Evolutionary conservation across 768 basidiomycete genomes (phyloP), one percentile per base, ranked within the genome.

Genomic region (Leccinum ochraceum): DNA sequence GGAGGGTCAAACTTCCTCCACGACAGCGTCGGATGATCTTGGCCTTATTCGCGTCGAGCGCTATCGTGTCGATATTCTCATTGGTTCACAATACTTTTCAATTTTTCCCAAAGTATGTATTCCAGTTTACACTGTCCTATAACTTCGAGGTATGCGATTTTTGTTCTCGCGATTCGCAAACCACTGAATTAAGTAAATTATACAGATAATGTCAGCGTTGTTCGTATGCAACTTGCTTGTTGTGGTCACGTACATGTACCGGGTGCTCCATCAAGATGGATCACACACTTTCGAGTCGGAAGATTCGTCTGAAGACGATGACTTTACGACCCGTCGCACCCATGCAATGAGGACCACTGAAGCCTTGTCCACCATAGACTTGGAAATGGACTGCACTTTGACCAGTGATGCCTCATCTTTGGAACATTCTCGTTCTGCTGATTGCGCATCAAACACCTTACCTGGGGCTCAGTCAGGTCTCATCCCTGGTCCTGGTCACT

Each of bases 21-120:
- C 24, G 59, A 37, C 63, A 63, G 34, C 67, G 56, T 36, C 57
- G 53, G 22, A 68, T 68, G 67, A 53, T 68, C 28, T 14, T 68
- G 11, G 54, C 46, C 30, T 34, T 65, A 17, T 68, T 68, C 24
- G n/a, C 66, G 1, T 4, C 56, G 3, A 68, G 59, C 46, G 52
- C 42, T 6, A 36, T 63, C 54, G 8, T 65, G 17, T 68, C 53
- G 9, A 0, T 22, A 10, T 42, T 49, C 28, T 61, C 67, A 7
- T 3, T 61, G 20, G 1, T 39, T 24, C 48, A 39, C n/a, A 9
- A 28, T 4, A 16, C 28, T 30, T 37, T 4, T n/a, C 32, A 32
- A 42, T 17, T 56, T 4, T 16, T 24, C 24, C 22, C 16, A 26
- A 24, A 13, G 4, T 4, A 13, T 10, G 7, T 3, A 14, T 17